Evolutionary conservation across 2,329 filamentous ascomycete species (phyloP).

Genomic region (Calonectria henricotiae): DNA sequence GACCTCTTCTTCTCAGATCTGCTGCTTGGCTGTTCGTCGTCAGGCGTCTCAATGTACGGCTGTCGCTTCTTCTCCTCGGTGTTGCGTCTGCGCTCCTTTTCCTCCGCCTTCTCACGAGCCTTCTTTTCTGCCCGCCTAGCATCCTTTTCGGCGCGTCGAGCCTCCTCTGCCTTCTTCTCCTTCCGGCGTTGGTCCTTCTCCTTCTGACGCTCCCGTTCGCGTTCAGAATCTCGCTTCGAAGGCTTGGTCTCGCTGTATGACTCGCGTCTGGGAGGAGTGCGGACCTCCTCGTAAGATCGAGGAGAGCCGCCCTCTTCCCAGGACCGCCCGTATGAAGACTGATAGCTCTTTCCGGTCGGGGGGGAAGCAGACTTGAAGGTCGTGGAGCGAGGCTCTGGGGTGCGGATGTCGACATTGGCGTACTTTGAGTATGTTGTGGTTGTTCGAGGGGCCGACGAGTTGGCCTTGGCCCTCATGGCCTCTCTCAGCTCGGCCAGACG

Average conservation of each 20-base stretch:
- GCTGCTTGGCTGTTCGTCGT: conserved; percentile 51
- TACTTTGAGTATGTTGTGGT: conserved; percentile 58
- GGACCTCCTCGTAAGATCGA: conserved; percentile 65
- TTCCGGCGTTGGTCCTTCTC: conserved; percentile 40
- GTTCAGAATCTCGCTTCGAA: conserved; percentile 61
- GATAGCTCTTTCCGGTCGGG: conserved; percentile 47
- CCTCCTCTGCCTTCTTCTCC: conserved; percentile 52
- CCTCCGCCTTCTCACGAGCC: conserved; percentile 47
- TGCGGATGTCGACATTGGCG: conserved; percentile 59
- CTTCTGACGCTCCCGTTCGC: conserved; percentile 45
- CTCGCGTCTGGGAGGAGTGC: conserved; percentile 61
- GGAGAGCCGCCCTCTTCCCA: conserved; percentile 64
- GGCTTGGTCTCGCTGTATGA: conserved; percentile 61
- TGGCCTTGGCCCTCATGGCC: conserved; percentile 64
- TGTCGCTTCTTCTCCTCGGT: conserved; percentile 7
- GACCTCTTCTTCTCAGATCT: conserved; percentile 60
- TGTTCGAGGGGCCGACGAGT: conserved; percentile 64
- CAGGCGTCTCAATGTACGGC: conserved; percentile 57
- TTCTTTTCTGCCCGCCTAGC: conserved; percentile 45
- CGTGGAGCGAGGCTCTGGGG: conserved; percentile 65
- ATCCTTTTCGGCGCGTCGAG: conserved; percentile 58
- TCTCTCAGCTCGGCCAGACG: conserved; percentile 78
- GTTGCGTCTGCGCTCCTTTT: conserved; percentile 16
- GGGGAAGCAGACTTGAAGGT: conserved; percentile 61
- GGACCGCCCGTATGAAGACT: conserved; percentile 58